Evolutionary conservation across 2,329 filamentous ascomycete species (phyloP).

Genomic region (Trichoderma aggressivum): DNA sequence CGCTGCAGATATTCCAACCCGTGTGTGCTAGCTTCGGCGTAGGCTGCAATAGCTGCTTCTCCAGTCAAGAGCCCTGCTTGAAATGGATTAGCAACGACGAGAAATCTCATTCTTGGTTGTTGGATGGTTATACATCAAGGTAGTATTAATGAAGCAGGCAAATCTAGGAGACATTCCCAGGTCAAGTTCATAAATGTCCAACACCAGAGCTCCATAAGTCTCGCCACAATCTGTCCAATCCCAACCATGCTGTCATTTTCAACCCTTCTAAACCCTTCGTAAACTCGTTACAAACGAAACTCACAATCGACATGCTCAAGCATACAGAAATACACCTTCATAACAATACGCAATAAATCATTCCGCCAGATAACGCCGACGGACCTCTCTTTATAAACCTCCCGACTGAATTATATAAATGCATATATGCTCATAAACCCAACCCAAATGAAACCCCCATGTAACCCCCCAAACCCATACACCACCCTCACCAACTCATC

Average conservation of each 20-base stretch:
- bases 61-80: neutral
- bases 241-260: neutral
- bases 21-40: neutral
- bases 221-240: neutral
- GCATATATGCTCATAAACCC: neutral
- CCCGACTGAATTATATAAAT: neutral
- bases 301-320: neutral
- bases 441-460: neutral
- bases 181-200: neutral
- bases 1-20: neutral
- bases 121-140: too few species aligned
- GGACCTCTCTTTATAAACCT: neutral
- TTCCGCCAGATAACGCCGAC: neutral
- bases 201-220: neutral
- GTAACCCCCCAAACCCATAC: neutral
- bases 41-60: neutral
- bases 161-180: neutral
- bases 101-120: too few species aligned
- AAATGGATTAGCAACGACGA: too few species aligned
- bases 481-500: slow-evolving; percentile 70
- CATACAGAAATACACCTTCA: neutral
- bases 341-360: neutral
- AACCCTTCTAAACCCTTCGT: neutral
- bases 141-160: neutral
- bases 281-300: neutral